phyloP scores from a whole-genome alignment of 768 basidiomycete genomes.

The Candolleomyces aberdarensis region DNA sequence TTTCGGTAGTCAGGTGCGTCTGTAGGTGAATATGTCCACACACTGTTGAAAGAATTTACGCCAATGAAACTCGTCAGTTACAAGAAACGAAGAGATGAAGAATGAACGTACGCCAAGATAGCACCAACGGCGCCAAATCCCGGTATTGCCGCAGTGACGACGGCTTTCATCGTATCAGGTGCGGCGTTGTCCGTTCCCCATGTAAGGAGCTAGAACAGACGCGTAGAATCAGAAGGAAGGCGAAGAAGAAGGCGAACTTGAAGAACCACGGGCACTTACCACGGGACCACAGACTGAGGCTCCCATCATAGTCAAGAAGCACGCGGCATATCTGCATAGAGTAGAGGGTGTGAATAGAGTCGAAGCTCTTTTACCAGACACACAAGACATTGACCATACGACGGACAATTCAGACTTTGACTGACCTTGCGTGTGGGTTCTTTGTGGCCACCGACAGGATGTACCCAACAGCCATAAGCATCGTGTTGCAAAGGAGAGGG shows the following conservation, averaged over 20 bases:
- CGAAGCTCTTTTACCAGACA: background rate
- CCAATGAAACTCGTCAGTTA: background rate
- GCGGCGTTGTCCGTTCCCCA: conserved; percentile 52
- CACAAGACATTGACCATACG: background rate
- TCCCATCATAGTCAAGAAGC: conserved; percentile 40
- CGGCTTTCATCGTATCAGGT: conserved; percentile 45
- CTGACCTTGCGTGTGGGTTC: conserved; percentile 26
- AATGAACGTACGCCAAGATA: conserved; percentile 29
- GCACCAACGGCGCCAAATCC: conserved; percentile 36
- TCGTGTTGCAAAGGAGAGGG: conserved; percentile 24
- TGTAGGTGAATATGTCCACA: conserved; percentile 45
- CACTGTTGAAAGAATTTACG: conserved; percentile 20
- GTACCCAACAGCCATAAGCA: conserved; percentile 34
- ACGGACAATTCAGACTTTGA: background rate
- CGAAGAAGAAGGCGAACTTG: background rate
- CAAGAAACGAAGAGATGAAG: background rate
- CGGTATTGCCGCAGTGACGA: conserved; percentile 39
- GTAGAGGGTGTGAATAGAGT: background rate
- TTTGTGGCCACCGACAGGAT: conserved; percentile 32
- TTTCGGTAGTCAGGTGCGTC: conserved; percentile 45
- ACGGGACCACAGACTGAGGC: conserved; percentile 36
- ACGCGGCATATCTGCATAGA: conserved; percentile 37
- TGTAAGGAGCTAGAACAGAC: conserved; percentile 28
- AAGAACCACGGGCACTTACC: conserved; percentile 8
- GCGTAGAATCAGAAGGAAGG: background rate